Conservation (phyloP, 75 land plant genomes). For the Gnetum montanum region DNA sequence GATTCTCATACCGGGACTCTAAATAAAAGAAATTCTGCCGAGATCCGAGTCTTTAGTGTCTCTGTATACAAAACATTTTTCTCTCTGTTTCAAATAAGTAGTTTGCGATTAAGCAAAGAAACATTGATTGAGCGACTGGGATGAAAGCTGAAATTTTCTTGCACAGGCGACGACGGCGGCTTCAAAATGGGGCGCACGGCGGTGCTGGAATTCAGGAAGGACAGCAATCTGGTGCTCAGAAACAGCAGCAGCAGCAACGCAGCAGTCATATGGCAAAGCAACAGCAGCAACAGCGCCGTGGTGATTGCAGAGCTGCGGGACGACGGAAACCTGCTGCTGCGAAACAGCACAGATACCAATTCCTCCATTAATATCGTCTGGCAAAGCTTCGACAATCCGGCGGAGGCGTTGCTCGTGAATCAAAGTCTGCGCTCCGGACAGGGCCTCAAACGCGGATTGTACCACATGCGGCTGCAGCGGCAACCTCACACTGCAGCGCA, state of each 20-base stretch:
- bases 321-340: slow-evolving; percentile 27
- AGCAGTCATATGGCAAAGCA: slow-evolving; percentile 36
- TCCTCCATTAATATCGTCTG: slow-evolving; percentile 9
- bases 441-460: slow-evolving; percentile 18
- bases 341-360: too few relatives aligned
- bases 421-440: slow-evolving; percentile 26
- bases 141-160: too few relatives aligned
- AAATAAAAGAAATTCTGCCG: too few relatives aligned
- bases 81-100: too few relatives aligned
- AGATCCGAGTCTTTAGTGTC: too few relatives aligned
- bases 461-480: slow-evolving; percentile 32
- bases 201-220: slow-evolving; percentile 10
- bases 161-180: slow-evolving; percentile 1
- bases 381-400: slow-evolving; percentile 39
- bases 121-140: too few relatives aligned
- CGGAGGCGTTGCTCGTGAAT: slow-evolving; percentile 26
- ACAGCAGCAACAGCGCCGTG: slow-evolving; percentile 16
- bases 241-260: slow-evolving; percentile 13
- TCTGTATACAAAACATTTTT: too few relatives aligned
- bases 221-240: slow-evolving; percentile 26
- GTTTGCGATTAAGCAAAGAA: too few relatives aligned
- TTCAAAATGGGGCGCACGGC: slow-evolving; percentile 3
- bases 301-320: slow-evolving; percentile 20
- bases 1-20: too few relatives aligned
- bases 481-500: slow-evolving; percentile 19